Base-by-base conservation (phyloP, 768 basidiomycete genomes). In the Pulveroboletus sp. region DNA sequence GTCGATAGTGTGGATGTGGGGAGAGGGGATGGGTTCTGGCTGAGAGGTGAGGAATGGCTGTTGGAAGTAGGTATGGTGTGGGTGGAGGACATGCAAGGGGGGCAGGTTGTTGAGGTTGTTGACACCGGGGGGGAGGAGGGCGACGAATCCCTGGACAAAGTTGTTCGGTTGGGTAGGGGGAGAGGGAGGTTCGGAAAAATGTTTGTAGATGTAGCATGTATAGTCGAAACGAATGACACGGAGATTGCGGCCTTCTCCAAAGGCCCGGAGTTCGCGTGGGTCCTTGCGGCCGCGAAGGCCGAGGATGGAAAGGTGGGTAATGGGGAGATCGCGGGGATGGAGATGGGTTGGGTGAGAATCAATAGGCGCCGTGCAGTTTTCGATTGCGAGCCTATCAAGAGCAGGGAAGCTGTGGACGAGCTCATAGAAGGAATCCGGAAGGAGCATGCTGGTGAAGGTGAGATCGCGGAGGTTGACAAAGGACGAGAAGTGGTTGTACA, bases 181-280 rank as follows among this genome's bases (percentile, higher is more conserved):
- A 23, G 17, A 17, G 42, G 38, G 54, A 1, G 39, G 13, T 17
- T 55, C 51, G 7, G 37, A 55, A 54, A 58, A 67, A 36, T 58
- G 57, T 16, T 63, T 63, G 57, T 74, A 69, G 16, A 74, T 68
- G 37, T 71, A 68, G 17, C 71, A 71, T 2, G 68, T 71, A 60
- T 68, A 72, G 57, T 77, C 76, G 41, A 78, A 65, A 40, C 69
- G 70, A n/a, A 78, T 61, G n/a, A 65, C 62, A 13, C 65, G 69
- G 17, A 78, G 65, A 3, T 65, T 63, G 11, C 61, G 56, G 0
- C 67, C 74, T 29, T 68, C 65, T 19, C 67, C 71, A 32, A 77
- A 70, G 4, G 63, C 63, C 11, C 64, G 64, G 2, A 66, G 47
- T 23, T 61, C 63, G 5, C 59, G 58, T 10, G 51, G 46, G 13